Percentiles rank a stretch among this genome's conserved stretches.
phyloP scores from a whole-genome alignment of 768 basidiomycete species.

The Dioszegia hungarica region DNA sequence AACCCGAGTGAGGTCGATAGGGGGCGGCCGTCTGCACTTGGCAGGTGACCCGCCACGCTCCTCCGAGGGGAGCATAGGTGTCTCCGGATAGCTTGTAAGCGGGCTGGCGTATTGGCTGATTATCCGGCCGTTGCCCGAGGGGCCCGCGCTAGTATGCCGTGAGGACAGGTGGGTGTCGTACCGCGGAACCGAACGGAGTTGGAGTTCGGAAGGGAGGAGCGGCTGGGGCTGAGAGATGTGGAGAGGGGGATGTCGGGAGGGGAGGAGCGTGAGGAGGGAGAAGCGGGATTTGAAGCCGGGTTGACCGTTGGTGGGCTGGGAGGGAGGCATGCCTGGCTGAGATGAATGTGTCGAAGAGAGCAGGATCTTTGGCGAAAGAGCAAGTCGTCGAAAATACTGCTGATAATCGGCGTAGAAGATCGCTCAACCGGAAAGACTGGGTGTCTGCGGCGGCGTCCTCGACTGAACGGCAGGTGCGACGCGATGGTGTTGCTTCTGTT shows the following conservation, averaged over 20 bases:
- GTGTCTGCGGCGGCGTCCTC: neutral
- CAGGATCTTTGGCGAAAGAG: no score
- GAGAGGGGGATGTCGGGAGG: conserved; percentile 38
- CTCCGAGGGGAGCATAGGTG: neutral
- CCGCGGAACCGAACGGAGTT: neutral
- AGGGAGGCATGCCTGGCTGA: no score
- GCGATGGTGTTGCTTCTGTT: no score
- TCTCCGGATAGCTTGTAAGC: neutral
- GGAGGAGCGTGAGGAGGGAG: conserved; percentile 40
- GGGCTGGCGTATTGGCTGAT: conserved; percentile 23
- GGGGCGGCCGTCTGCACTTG: conserved; percentile 9
- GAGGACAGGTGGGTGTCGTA: conserved; percentile 8
- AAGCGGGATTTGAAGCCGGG: conserved; percentile 35
- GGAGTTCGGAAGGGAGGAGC: conserved; percentile 5
- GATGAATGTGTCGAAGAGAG: no score
- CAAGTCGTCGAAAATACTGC: no score
- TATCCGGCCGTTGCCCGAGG: conserved; percentile 5
- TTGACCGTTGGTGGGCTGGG: neutral
- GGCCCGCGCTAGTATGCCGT: no score
- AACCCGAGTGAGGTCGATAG: conserved; percentile 11
- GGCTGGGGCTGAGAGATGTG: conserved; percentile 23
- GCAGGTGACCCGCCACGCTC: neutral
- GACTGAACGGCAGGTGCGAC: no score
- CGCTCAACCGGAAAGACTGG: neutral
- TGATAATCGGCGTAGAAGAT: conserved; percentile 1